Evolutionary conservation across 192 early-diverging fungal species (phyloP), one percentile per base, ranked within the genome.

Genomic region (Rhizophagus prolifer): DNA sequence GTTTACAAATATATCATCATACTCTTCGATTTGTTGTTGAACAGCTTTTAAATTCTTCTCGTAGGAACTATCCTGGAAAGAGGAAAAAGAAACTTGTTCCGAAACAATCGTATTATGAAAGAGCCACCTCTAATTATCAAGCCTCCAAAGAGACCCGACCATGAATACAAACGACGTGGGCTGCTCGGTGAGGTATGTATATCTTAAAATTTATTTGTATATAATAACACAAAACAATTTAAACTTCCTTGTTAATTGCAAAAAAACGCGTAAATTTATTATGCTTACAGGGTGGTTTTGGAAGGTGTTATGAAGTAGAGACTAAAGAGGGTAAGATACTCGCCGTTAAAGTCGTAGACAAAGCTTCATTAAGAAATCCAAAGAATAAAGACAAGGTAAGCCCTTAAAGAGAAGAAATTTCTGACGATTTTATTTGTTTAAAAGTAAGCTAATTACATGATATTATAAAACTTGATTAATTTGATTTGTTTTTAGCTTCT

Each of bases 271-370:
- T 44, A 44, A 12, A 44, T 12, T 44, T 44, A 10, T 12, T 9
- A 44, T 12, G 9, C 4, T 7, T 58, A 59, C 83, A 96, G 95
- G 95, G 95, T 34, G 95, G 95, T 25, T 97, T 97, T 85, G 95
- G 94, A 4, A 87, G 91, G 36, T 95, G 93, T 79, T 97, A 92
- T 72, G 83, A 90, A 66, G 93, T 94, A n/a, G 81, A 79, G 13
- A 84, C 88, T 58, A 38, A 68, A 1, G 84, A 83, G 36, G 79
- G 84, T 1, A 76, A 79, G 23, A 79, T 85, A 34, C 90, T 86
- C 70, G 95, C 95, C 23, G 84, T 89, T 81, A 89, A 92, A 74
- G 86, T 86, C 14, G 70, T 82, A 82, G 34, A 84, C 86, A 72
- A 90, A 86, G 54, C 79, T 7, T 72, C 82, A 60, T 65, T 84